Evolutionary conservation across 441 rosid species (phyloP), one percentile per base, ranked within the genome.

Genomic region (Croton setiger): DNA sequence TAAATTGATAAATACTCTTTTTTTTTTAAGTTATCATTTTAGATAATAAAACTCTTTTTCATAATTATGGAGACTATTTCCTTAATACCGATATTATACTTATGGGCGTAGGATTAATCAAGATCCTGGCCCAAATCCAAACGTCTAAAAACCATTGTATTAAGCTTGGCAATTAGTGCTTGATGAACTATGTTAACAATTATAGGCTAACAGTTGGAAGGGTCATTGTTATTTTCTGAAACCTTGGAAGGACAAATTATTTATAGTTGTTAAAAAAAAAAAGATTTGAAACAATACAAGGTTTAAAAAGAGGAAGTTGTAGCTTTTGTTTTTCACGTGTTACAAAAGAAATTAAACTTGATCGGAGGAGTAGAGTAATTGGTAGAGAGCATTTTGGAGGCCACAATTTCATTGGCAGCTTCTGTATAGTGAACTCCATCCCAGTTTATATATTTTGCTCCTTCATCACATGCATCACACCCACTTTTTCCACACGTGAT

Each of bases 341-440:
- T 52, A 21, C 78, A 80, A 35, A 84, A 87, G 78, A 62, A 75
- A 55, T 76, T 45, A 11, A 82, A 78, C 20, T 63, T 60, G 1
- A 67, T 23, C 6, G 4, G 80, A 51, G 88, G 86, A 20, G 74
- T 72, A 53, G 86, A 82, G 75, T 73, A 79, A 43, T 65, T 41
- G 15, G 74, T 54, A n/a, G 83, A 80, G 10, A 84, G 77, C 6
- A 82, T 75, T 54, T 70, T 79, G 63, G 80, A 73, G 15, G 85
- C 78, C 31, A 83, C 66, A 31, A 76, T 39, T 0, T 74, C 72
- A 73, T 85, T 86, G 37, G 96, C 91, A 20, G 87, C 91, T 73
- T 87, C 90, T 4, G 88, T 87, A 70, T 82, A 83, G 68, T 86
- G 93, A 81, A 86, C 82, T 11, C 93, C 93, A 70, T 87, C 89